Percentiles rank a stretch among this genome's conserved stretches.
Conservation (phyloP, 78 protist genomes). For the Bodo saltans region DNA sequence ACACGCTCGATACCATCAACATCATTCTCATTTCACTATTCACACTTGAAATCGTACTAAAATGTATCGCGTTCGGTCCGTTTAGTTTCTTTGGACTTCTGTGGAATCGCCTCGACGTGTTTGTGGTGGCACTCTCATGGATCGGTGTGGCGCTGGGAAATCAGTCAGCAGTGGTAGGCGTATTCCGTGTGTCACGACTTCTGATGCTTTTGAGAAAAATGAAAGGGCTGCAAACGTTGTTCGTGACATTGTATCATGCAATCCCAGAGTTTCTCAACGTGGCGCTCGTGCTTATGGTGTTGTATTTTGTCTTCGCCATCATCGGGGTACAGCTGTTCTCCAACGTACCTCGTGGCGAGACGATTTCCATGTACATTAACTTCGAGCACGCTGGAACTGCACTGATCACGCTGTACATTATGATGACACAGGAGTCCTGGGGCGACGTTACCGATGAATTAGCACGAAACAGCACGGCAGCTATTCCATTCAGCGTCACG, state of each 20-base stretch:
- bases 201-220: neutral
- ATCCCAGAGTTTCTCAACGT: slow-evolving; percentile 43
- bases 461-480: neutral
- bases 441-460: neutral
- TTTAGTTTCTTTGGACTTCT: neutral
- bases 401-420: slow-evolving; percentile 9
- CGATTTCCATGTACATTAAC: neutral
- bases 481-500: neutral
- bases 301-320: slow-evolving; percentile 38
- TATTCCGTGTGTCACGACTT: slow-evolving; percentile 26
- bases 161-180: neutral
- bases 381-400: slow-evolving; percentile 25
- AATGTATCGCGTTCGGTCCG: neutral
- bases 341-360: neutral
- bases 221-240: neutral
- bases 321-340: slow-evolving; percentile 41
- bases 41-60: slow-evolving; percentile 16
- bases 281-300: slow-evolving; percentile 1
- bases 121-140: neutral
- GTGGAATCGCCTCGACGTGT: slow-evolving; percentile 14
- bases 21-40: neutral
- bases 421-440: slow-evolving; percentile 16
- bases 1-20: neutral
- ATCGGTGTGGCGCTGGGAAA: neutral
- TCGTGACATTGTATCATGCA: neutral